Conservation (phyloP, 2,329 filamentous ascomycete genomes). For the Diaporthe capsici region DNA sequence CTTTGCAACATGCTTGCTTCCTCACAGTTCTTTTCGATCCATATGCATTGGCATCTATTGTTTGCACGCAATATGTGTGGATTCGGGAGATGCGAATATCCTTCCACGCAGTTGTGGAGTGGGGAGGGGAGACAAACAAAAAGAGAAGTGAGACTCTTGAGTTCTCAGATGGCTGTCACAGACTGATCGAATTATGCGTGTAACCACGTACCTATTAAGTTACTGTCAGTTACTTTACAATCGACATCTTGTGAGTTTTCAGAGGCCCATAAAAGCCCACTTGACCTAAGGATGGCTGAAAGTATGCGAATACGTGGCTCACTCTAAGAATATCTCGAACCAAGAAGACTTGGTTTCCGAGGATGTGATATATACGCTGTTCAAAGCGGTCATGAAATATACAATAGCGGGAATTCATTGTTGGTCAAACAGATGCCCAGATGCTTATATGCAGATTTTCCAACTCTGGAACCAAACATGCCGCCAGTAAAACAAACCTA, state of each 20-base stretch:
- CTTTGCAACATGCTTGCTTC: not conserved
- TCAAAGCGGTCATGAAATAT: constrained; percentile 6
- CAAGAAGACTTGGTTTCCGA: not conserved
- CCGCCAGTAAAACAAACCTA: not conserved
- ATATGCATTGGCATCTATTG: not conserved
- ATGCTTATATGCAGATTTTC: constrained; percentile 19
- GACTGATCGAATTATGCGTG: not conserved
- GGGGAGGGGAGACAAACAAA: not conserved
- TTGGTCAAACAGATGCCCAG: not conserved
- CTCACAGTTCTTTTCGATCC: not conserved
- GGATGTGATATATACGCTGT: not conserved
- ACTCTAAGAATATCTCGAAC: not conserved
- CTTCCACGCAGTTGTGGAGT: too few relatives aligned
- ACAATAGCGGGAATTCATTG: not conserved
- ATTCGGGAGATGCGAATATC: not conserved
- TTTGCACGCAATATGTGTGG: not conserved
- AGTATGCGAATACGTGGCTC: not conserved
- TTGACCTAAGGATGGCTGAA: not conserved
- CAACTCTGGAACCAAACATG: not conserved
- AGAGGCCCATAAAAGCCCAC: not conserved
- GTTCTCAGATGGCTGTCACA: too few relatives aligned
- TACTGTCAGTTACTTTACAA: not conserved
- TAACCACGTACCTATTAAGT: not conserved
- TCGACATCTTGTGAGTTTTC: not conserved
- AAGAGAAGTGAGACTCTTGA: not conserved